These are phyloP conservation scores for Urostyla sp. DNA, from an alignment of 73 alveolate genomes.

Conservation along the genomic window DNA sequence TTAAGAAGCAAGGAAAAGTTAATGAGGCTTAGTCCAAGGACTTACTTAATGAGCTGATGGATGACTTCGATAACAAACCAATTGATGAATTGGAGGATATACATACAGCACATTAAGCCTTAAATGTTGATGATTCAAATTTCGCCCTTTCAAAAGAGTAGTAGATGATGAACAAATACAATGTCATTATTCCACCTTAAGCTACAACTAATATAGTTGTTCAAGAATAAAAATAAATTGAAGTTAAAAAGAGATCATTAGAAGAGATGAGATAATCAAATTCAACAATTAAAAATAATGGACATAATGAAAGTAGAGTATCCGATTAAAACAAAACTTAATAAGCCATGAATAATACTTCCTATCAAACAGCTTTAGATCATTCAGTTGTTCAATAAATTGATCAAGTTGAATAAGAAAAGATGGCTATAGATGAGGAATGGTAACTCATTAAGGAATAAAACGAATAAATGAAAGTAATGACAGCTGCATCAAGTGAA, in stretches of 20 bases:
- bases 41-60: constrained; percentile 32
- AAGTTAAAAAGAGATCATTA: no score
- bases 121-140: constrained; percentile 21
- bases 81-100: constrained; percentile 58
- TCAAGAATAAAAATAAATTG: no score
- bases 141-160: constrained; percentile 52
- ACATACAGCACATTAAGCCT: background rate
- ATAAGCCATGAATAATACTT: no score
- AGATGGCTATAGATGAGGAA: no score
- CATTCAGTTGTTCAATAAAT: no score
- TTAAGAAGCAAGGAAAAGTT: constrained; percentile 10
- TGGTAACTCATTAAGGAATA: constrained; percentile 32
- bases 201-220: background rate
- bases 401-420: no score
- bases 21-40: constrained; percentile 42
- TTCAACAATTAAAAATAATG: no score
- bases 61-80: constrained; percentile 56
- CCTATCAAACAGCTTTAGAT: no score
- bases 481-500: no score
- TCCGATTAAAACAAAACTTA: no score
- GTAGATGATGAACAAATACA: constrained; percentile 29
- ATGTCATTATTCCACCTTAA: background rate
- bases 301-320: no score
- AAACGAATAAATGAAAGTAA: background rate
- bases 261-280: no score